Percentiles rank a stretch among this genome's conserved stretches.
phyloP scores from a whole-genome alignment of 176 grass and related monocot species.

The Oryza meridionalis region DNA sequence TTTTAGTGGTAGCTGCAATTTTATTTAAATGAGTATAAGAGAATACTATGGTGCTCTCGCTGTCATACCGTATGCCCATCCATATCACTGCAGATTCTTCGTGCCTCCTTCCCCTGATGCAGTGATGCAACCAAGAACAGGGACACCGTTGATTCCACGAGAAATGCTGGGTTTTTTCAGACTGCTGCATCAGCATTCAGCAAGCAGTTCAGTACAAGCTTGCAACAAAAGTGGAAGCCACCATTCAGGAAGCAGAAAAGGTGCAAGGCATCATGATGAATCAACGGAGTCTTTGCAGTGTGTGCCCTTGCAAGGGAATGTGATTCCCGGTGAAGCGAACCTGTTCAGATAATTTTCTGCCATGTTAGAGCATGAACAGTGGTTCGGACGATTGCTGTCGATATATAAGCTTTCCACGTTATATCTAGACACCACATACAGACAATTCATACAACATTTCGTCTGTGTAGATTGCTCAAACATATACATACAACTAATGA shows the following conservation, averaged over 20 bases:
- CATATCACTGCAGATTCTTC: background rate
- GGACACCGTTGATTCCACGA: background rate
- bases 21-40: background rate
- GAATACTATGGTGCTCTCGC: background rate
- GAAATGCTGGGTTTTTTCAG: background rate
- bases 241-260: conserved; percentile 3
- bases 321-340: conserved; percentile 11
- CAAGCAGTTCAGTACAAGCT: background rate
- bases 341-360: background rate
- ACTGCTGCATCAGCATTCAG: background rate
- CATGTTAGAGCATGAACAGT: background rate
- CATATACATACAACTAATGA: too few species aligned
- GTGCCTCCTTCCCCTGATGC: background rate
- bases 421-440: too few species aligned
- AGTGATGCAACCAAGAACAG: background rate
- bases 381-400: too few species aligned
- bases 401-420: too few species aligned
- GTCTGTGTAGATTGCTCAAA: too few species aligned
- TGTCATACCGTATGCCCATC: background rate
- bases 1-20: background rate
- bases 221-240: conserved; percentile 1
- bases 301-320: background rate
- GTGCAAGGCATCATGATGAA: conserved; percentile 10
- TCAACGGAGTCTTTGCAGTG: background rate
- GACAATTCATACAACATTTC: too few species aligned